Base-by-base conservation (phyloP, 2,329 filamentous ascomycete species). In the Hypoxylon sp. region DNA sequence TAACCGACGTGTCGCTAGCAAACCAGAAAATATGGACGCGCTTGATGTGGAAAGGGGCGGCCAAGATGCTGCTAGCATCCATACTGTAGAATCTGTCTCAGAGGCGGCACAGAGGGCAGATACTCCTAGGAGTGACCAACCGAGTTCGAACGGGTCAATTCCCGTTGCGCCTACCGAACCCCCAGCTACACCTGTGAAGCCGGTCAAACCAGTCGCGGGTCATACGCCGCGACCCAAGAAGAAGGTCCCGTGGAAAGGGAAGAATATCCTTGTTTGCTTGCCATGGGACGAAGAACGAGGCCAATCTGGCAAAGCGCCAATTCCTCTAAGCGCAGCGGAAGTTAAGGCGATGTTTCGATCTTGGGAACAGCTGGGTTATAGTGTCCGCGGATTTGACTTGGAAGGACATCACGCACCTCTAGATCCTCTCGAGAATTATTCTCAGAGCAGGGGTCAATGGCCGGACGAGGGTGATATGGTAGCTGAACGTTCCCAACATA, bases 211-310 rank as follows among this genome's bases (percentile, higher is more conserved):
- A 57, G 81, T 81, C 27, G 76, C 80, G 5, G 78, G 80, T 2
- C 78, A 81, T 51, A 87, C 87, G 5, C 87, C 88, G n/a, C 82
- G 88, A 11, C 70, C 87, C 6, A 92, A 87, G 80, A 94, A 92
- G 78, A 93, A 91, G 80, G 84, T 94, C 2, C 85, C 86, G 50
- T 94, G 92, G 91, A 91, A 87, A 75, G 91, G 90, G 63, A 94
- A 93, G 81, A 89, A 88, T 65, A 93, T 93, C 58, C 80, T 92
- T 73, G 89, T 94, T 47, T 82, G 90, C 27, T 80, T 94, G 19
- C 92, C 92, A 5, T 82, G 86, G 50, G 89, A 92, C 68, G 90
- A 92, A 57, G 85, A 88, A 58, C 86, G 91, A 71, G 91, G 91
- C 19, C 83, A 85, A 47, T 82, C 83, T 1, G 87, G 86, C 44